phyloP scores from a whole-genome alignment of 2,329 filamentous ascomycete genomes.

The Colletotrichum sp. region DNA sequence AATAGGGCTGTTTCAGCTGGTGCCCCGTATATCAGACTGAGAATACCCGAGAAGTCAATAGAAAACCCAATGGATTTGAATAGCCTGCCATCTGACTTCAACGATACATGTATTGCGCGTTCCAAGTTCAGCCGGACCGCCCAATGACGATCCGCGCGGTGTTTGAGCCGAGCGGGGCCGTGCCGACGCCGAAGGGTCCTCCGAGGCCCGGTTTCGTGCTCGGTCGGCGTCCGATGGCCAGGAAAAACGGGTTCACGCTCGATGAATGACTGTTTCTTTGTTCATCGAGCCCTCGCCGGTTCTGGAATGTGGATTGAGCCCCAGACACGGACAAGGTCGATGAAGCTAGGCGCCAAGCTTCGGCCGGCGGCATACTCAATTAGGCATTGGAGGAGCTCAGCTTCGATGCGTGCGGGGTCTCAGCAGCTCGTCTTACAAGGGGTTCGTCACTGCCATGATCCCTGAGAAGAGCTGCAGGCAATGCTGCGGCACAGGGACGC shows the following conservation, averaged over 20 bases:
- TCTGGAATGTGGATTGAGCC: not conserved
- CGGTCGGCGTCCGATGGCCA: not conserved
- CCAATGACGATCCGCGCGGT: not conserved
- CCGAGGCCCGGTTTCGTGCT: not conserved
- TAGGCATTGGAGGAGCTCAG: not conserved
- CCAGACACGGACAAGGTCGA: not conserved
- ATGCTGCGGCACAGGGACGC: not conserved
- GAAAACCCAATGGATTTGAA: not conserved
- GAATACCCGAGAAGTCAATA: not conserved
- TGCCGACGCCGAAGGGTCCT: not conserved
- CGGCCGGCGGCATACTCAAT: not conserved
- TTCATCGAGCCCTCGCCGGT: too few species aligned
- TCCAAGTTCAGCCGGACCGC: not conserved
- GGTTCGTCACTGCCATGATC: not conserved
- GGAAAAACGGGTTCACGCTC: not conserved
- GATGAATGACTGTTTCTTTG: not conserved
- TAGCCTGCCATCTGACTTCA: not conserved
- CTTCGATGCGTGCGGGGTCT: slow-evolving; percentile 2
- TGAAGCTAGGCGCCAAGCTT: not conserved
- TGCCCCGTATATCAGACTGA: not conserved
- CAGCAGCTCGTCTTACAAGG: not conserved
- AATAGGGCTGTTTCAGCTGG: not conserved
- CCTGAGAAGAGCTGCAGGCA: not conserved
- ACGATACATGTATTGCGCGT: not conserved
- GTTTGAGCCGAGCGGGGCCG: not conserved